These are phyloP conservation scores for Parietaria judaica DNA, from an alignment of 306 rosid species.

Conservation along the genomic window DNA sequence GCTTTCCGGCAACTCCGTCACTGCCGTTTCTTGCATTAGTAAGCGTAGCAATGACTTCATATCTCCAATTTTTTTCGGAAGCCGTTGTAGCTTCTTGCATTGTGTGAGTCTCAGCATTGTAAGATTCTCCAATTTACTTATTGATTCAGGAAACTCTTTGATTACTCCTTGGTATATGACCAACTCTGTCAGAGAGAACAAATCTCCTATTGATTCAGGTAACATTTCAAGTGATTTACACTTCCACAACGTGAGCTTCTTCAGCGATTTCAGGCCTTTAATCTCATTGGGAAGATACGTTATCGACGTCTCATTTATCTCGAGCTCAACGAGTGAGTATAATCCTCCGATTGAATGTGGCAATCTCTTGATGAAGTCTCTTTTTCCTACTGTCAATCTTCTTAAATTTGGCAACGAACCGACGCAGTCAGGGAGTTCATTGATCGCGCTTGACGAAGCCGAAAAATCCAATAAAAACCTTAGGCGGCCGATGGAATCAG, in stretches of 20 bases:
- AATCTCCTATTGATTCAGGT: conserved; percentile 46
- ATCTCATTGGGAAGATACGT: conserved; percentile 44
- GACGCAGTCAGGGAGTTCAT: conserved; percentile 42
- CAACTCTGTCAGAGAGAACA: conserved; percentile 32
- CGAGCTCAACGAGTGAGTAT: conserved; percentile 33
- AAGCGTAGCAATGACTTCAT: conserved; percentile 38
- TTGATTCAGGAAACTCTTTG: conserved; percentile 41
- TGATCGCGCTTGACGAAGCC: conserved; percentile 19
- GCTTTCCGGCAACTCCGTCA: conserved; percentile 45
- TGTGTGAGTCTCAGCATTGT: conserved; percentile 25
- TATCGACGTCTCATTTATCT: conserved; percentile 38
- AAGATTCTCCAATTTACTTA: conserved; percentile 47
- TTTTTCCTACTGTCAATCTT: conserved; percentile 25
- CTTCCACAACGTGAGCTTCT: conserved; percentile 39
- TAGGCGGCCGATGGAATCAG: conserved; percentile 39
- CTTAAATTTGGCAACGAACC: conserved; percentile 40
- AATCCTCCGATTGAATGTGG: conserved; percentile 35
- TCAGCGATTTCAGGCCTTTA: conserved; percentile 42
- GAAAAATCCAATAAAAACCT: conserved; percentile 22
- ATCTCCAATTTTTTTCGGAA: conserved; percentile 52
- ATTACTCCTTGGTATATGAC: conserved; percentile 27
- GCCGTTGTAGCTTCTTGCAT: conserved; percentile 34
- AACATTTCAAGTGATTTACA: conserved; percentile 39
- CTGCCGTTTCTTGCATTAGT: conserved; percentile 36
- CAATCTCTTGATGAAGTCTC: conserved; percentile 25